These are phyloP conservation scores for Salix koriyanagi DNA, from an alignment of 345 rosid species.

Conservation along the genomic window DNA sequence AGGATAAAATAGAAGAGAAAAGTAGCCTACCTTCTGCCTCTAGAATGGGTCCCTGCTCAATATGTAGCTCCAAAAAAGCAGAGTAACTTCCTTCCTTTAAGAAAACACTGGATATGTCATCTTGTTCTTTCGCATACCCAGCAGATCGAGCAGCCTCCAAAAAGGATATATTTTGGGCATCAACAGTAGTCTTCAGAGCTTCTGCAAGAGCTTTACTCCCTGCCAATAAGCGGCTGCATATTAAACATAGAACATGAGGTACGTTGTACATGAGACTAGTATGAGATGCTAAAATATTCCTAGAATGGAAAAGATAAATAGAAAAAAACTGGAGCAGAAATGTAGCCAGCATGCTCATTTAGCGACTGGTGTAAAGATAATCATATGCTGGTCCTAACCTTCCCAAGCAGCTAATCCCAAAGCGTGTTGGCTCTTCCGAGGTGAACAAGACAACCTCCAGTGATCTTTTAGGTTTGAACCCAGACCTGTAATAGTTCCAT, in stretches of 20 bases:
- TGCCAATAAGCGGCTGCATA: constrained; percentile 75
- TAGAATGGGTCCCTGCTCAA: constrained; percentile 90
- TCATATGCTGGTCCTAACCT: constrained; percentile 41
- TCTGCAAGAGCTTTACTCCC: constrained; percentile 60
- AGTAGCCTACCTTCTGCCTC: constrained; percentile 69
- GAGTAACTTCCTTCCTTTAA: constrained; percentile 67
- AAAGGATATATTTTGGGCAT: constrained; percentile 69
- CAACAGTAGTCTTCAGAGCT: constrained; percentile 56
- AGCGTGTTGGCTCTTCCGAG: constrained; percentile 95
- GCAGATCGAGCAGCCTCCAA: constrained; percentile 78
- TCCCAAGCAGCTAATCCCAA: constrained; percentile 94
- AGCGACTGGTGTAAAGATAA: neutral
- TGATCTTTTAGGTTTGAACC: constrained; percentile 79
- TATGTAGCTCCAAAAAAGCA: constrained; percentile 86
- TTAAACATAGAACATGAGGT: constrained; percentile 16
- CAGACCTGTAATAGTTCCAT: constrained; percentile 46
- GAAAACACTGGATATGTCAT: constrained; percentile 57
- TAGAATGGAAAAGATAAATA: constrained; percentile 3
- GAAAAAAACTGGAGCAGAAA: neutral
- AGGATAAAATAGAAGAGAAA: constrained; percentile 2
- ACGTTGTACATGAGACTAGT: neutral
- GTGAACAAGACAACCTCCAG: constrained; percentile 82
- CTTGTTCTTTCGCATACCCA: constrained; percentile 57
- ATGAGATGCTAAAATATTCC: neutral
- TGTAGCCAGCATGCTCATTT: neutral